These are phyloP conservation scores for Cutaneotrichosporon sp. DNA, from an alignment of 1,284 basidiomycete genomes.

Conservation along the genomic window DNA sequence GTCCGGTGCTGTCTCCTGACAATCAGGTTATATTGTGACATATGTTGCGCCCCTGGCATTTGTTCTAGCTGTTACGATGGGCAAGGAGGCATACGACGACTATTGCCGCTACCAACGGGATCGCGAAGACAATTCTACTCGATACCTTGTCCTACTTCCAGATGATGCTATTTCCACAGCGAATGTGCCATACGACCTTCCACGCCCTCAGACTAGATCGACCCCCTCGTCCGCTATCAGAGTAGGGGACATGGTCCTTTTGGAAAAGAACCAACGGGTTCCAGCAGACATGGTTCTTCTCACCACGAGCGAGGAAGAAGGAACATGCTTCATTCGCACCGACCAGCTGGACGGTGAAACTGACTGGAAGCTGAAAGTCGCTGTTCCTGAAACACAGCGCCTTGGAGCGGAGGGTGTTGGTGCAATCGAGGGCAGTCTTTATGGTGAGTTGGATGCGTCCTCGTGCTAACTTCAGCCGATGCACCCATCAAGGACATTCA, in stretches of 20 bases:
- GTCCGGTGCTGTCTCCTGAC: not conserved
- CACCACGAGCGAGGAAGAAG: constrained; percentile 69
- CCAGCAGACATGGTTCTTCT: constrained; percentile 91
- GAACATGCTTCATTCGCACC: constrained; percentile 94
- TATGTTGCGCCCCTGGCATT: constrained; percentile 96
- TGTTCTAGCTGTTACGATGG: constrained; percentile 90
- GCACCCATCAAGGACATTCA: constrained; percentile 96
- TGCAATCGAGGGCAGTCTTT: constrained; percentile 72
- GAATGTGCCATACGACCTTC: constrained; percentile 12
- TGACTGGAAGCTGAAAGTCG: constrained; percentile 95
- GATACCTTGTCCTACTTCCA: constrained; percentile 74
- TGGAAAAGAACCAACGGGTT: constrained; percentile 96
- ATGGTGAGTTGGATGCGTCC: constrained; percentile 53
- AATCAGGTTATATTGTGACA: constrained; percentile 82
- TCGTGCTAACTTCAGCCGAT: constrained; percentile 59
- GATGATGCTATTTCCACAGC: constrained; percentile 11
- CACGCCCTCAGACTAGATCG: constrained; percentile 52
- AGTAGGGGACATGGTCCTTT: constrained; percentile 83
- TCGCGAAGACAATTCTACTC: constrained; percentile 87
- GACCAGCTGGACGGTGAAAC: constrained; percentile 99
- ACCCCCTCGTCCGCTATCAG: constrained; percentile 82
- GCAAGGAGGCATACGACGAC: constrained; percentile 98
- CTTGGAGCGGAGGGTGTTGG: constrained; percentile 65
- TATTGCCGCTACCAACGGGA: constrained; percentile 89
- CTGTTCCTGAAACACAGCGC: constrained; percentile 76